phyloP scores from a whole-genome alignment of 1,284 basidiomycete genomes.

The Amylostereum areolatum region DNA sequence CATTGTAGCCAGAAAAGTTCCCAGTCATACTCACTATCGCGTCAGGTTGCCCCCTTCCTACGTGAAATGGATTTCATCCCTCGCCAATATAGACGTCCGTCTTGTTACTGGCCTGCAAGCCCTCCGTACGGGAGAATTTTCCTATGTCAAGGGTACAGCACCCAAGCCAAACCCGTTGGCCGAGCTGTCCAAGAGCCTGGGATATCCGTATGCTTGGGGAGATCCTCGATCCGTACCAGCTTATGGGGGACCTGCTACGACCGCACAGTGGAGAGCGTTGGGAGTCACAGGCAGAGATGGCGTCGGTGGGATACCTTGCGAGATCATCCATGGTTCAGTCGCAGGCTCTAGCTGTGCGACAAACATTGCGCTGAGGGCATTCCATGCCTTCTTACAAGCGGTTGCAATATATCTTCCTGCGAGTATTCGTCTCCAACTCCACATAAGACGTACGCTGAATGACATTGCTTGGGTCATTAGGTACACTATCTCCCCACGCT shows the following conservation, averaged over 20 bases:
- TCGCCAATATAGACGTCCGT: conserved; percentile 62
- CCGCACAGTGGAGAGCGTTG: conserved; percentile 46
- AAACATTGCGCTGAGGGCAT: conserved; percentile 48
- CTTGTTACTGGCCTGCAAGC: conserved; percentile 48
- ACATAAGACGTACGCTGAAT: conserved; percentile 3
- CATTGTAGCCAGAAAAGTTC: neutral
- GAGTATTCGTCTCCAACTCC: conserved; percentile 17
- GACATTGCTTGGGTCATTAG: conserved; percentile 27
- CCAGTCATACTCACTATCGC: conserved; percentile 2
- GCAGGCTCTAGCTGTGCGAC: conserved; percentile 50
- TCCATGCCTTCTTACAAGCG: conserved; percentile 54
- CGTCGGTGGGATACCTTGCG: conserved; percentile 67
- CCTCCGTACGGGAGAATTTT: conserved; percentile 49
- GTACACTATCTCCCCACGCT: conserved; percentile 64
- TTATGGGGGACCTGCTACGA: conserved; percentile 47
- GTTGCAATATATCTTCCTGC: conserved; percentile 66
- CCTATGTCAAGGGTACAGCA: conserved; percentile 42
- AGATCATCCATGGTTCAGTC: conserved; percentile 57
- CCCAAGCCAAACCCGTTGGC: conserved; percentile 33
- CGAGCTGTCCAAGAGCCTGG: conserved; percentile 46
- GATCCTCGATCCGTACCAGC: conserved; percentile 53
- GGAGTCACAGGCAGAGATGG: conserved; percentile 43
- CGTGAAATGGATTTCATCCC: conserved; percentile 67
- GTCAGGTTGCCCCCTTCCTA: conserved; percentile 64
- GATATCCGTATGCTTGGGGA: conserved; percentile 56